A percentile compares a stretch with the other conserved stretches of the same genome.
Evolutionary conservation across 2,329 filamentous ascomycete genomes (phyloP).

Genomic region (Ustilaginoidea virens): DNA sequence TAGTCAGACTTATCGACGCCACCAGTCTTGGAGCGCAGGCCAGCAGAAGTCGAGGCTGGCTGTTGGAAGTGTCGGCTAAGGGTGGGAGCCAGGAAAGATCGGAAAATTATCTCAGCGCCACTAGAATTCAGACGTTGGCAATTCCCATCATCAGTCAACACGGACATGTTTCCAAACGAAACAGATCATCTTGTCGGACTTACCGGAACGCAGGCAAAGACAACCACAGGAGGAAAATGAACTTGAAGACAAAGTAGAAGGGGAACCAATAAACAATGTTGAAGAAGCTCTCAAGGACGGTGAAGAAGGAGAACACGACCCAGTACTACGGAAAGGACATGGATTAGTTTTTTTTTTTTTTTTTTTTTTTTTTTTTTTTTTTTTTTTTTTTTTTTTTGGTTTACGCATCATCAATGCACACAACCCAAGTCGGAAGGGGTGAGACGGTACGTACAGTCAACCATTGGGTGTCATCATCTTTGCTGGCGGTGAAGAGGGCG

Average conservation of each 20-base stretch:
- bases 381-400: no score
- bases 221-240: slow-evolving; percentile 94
- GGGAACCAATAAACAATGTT: slow-evolving; percentile 89
- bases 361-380: no score
- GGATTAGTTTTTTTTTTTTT: slow-evolving; percentile 1
- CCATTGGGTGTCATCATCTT: slow-evolving; percentile 72
- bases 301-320: slow-evolving; percentile 74
- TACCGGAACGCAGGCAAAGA: slow-evolving; percentile 88
- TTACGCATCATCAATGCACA: neutral
- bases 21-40: slow-evolving; percentile 80
- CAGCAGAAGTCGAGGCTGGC: slow-evolving; percentile 59
- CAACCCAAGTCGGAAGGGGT: neutral
- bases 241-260: slow-evolving; percentile 99
- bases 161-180: no score
- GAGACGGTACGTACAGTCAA: slow-evolving; percentile 40
- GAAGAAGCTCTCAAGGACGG: slow-evolving; percentile 67
- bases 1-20: slow-evolving; percentile 57
- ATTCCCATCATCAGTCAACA: no score
- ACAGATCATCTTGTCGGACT: no score
- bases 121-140: slow-evolving; percentile 28
- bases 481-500: slow-evolving; percentile 57
- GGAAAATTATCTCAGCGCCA: slow-evolving; percentile 92
- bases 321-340: slow-evolving; percentile 50
- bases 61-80: slow-evolving; percentile 79
- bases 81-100: slow-evolving; percentile 82